These are phyloP conservation scores for Abelmoschus esculentus DNA, from an alignment of 345 rosid genomes.

Conservation along the genomic window DNA sequence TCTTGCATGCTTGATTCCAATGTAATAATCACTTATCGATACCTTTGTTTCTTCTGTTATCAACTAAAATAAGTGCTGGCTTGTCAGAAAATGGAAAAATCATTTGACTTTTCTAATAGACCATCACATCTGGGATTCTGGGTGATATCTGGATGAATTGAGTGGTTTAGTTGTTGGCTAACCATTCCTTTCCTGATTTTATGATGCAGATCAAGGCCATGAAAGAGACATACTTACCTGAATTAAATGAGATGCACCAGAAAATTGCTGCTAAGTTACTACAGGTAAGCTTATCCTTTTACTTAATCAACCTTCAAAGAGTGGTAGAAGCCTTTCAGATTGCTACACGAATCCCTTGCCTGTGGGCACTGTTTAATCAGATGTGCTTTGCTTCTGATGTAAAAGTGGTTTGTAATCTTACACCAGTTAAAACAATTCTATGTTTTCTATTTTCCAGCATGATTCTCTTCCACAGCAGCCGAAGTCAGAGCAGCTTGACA, in stretches of 20 bases:
- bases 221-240: slow-evolving; percentile 23
- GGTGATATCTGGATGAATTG: background rate
- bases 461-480: slow-evolving; percentile 51
- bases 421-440: slow-evolving; percentile 7
- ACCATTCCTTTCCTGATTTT: background rate
- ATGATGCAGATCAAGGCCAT: slow-evolving; percentile 24
- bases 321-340: background rate
- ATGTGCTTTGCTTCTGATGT: background rate
- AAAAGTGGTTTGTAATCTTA: slow-evolving; percentile 6
- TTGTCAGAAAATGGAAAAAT: background rate
- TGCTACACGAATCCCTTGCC: background rate
- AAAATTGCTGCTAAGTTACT: slow-evolving; percentile 22
- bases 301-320: background rate
- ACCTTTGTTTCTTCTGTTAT: background rate
- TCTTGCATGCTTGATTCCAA: slow-evolving; percentile 14
- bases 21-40: background rate
- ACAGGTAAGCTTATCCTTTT: slow-evolving; percentile 25
- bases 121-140: too few species aligned
- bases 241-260: slow-evolving; percentile 26
- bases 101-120: background rate
- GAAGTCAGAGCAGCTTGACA: slow-evolving; percentile 66
- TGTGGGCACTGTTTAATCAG: background rate
- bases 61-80: background rate
- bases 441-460: slow-evolving; percentile 37
- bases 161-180: background rate